Conservation (phyloP, 164 flowering plant genomes). For the Nelumbo lutea region DNA sequence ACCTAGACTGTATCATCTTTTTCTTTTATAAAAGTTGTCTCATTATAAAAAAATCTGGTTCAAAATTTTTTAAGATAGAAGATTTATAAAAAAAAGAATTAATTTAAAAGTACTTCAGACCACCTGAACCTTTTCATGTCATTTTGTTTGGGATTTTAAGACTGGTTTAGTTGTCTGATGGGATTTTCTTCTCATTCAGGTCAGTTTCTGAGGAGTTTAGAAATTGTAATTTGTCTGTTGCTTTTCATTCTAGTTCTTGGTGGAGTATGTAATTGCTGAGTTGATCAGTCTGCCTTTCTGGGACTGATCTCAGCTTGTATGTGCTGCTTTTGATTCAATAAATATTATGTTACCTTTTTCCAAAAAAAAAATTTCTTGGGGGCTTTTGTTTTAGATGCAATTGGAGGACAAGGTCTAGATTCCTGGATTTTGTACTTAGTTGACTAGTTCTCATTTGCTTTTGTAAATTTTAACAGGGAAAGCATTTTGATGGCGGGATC, state of each 20-base stretch:
- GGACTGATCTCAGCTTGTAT: no score
- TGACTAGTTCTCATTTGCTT: background rate
- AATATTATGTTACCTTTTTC: no score
- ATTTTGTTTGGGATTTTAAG: background rate
- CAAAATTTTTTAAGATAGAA: no score
- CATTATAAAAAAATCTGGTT: background rate
- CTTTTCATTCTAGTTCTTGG: no score
- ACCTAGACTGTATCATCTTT: no score
- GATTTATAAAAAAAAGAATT: no score
- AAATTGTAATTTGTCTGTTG: no score
- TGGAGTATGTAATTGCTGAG: no score
- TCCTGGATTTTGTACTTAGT: background rate
- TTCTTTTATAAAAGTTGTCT: no score
- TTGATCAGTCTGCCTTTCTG: no score
- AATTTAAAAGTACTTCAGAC: background rate
- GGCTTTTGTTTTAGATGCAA: background rate
- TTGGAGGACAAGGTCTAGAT: background rate
- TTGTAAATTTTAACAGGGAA: slow-evolving; percentile 40
- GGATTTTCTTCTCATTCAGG: background rate
- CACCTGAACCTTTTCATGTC: background rate
- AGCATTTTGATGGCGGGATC: slow-evolving; percentile 30
- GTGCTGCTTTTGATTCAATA: no score
- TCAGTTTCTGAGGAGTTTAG: background rate
- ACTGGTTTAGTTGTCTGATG: background rate
- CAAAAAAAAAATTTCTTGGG: background rate